Evolutionary conservation across 257 asterid genomes (phyloP).

Genomic region (Ophiorrhiza pumila): DNA sequence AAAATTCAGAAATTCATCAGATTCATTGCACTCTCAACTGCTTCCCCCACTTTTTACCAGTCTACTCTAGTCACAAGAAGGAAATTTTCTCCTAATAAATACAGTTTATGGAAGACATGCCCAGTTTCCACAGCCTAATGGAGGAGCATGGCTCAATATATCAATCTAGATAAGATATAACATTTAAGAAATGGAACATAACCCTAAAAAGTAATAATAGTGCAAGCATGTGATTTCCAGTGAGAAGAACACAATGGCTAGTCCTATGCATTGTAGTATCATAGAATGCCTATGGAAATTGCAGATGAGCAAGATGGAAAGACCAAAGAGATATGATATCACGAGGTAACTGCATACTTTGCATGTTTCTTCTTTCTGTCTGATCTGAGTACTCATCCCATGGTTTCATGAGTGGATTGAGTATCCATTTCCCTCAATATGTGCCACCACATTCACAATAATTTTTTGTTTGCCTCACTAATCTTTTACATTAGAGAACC

Average conservation of each 20-base stretch:
- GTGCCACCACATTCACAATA: not conserved
- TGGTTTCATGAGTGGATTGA: not conserved
- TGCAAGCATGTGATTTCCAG: not conserved
- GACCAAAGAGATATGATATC: not conserved
- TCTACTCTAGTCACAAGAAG: not conserved
- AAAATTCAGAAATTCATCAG: not conserved
- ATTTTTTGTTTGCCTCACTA: not conserved
- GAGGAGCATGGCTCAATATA: constrained; percentile 4
- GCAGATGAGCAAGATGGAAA: not conserved
- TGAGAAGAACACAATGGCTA: not conserved
- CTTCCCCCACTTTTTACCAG: not conserved
- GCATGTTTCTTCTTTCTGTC: too few species aligned
- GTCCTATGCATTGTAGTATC: not conserved
- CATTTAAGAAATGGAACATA: not conserved
- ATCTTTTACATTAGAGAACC: not conserved
- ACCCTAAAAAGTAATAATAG: not conserved
- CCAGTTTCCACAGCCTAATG: not conserved
- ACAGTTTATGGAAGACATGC: too few species aligned
- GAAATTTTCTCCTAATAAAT: too few species aligned
- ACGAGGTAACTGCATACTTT: not conserved
- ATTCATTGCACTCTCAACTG: not conserved
- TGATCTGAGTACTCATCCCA: not conserved
- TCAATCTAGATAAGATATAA: not conserved
- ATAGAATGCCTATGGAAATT: not conserved
- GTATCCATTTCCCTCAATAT: not conserved